Conservation (phyloP, 2,329 filamentous ascomycete species). For the Neofusicoccum laricinum region DNA sequence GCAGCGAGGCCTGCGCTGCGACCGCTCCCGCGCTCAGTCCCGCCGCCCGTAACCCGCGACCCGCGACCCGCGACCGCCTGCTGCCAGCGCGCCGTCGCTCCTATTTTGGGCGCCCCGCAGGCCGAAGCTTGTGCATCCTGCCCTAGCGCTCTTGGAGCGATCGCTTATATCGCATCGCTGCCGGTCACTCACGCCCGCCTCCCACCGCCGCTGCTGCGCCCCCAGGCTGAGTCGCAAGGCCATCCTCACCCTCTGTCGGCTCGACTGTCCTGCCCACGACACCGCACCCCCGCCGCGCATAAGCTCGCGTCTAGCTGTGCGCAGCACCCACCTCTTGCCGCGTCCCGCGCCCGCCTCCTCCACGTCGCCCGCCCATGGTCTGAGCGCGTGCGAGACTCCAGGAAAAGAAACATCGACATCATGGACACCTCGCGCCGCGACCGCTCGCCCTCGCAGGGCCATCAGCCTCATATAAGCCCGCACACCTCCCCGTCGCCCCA, state of each 20-base stretch:
- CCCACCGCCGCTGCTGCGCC: slow-evolving; percentile 16
- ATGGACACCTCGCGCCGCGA: slow-evolving; percentile 60
- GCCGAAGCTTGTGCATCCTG: slow-evolving; percentile 12
- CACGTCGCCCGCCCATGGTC: slow-evolving; percentile 23
- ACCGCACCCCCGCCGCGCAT: slow-evolving; percentile 5
- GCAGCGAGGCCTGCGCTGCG: slow-evolving; percentile 2
- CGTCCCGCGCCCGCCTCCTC: slow-evolving; percentile 17
- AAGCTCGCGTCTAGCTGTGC: slow-evolving; percentile 15
- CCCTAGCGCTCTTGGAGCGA: slow-evolving; percentile 2
- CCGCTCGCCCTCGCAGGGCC: slow-evolving; percentile 61
- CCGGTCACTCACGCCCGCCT: slow-evolving; percentile 4
- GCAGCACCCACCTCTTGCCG: slow-evolving; percentile 1
- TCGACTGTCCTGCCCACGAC: slow-evolving; percentile 5
- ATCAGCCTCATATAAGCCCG: slow-evolving; percentile 64
- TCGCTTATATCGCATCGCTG: slow-evolving; percentile 10
- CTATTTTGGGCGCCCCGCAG: slow-evolving; percentile 11
- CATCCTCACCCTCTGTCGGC: slow-evolving; percentile 14
- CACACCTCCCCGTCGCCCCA: slow-evolving; percentile 62
- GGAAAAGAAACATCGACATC: slow-evolving; percentile 30
- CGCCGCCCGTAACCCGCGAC: not conserved
- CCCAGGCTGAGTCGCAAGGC: slow-evolving; percentile 18
- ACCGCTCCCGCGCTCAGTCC: not conserved
- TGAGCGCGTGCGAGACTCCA: slow-evolving; percentile 26
- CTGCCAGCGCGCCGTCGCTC: not conserved
- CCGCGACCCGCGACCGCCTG: not conserved